Conservation (phyloP, 2,329 filamentous ascomycete species). For the Alternaria dauci region DNA sequence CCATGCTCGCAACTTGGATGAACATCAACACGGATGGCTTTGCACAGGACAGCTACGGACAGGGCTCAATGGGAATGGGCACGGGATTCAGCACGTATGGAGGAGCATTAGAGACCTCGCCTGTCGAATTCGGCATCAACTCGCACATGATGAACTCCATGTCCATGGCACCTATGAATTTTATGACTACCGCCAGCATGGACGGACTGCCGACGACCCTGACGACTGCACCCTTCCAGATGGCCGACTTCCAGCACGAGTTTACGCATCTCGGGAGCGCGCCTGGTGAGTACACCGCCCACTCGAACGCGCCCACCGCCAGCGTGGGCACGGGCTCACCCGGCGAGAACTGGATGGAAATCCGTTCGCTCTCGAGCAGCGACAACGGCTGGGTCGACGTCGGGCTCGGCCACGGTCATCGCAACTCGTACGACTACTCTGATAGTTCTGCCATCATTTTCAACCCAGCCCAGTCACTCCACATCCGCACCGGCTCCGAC, state of each 20-base stretch:
- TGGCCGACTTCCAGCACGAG: constrained; percentile 76
- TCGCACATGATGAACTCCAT: constrained; percentile 36
- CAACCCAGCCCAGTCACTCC: constrained; percentile 88
- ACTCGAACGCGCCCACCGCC: constrained; percentile 35
- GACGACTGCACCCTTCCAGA: constrained; percentile 49
- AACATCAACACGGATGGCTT: constrained; percentile 50
- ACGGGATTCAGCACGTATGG: constrained; percentile 53
- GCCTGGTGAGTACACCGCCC: constrained; percentile 55
- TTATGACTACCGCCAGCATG: constrained; percentile 55
- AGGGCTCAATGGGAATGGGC: constrained; percentile 43
- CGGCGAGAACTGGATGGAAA: constrained; percentile 82
- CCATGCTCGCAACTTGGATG: constrained; percentile 55
- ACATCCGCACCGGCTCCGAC: constrained; percentile 86
- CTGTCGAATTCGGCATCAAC: constrained; percentile 57
- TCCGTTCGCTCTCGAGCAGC: constrained; percentile 83
- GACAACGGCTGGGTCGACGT: constrained; percentile 89
- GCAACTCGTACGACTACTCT: constrained; percentile 74
- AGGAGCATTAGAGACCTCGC: constrained; percentile 55
- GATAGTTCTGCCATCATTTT: constrained; percentile 73
- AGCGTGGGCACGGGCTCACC: constrained; percentile 69
- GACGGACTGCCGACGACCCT: constrained; percentile 55
- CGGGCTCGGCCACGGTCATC: constrained; percentile 59
- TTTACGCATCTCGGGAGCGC: constrained; percentile 64
- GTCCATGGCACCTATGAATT: constrained; percentile 20
- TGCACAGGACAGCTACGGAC: constrained; percentile 37